These are phyloP conservation scores for Dryas drummondii DNA, from an alignment of 306 rosid genomes.

Conservation along the genomic window DNA sequence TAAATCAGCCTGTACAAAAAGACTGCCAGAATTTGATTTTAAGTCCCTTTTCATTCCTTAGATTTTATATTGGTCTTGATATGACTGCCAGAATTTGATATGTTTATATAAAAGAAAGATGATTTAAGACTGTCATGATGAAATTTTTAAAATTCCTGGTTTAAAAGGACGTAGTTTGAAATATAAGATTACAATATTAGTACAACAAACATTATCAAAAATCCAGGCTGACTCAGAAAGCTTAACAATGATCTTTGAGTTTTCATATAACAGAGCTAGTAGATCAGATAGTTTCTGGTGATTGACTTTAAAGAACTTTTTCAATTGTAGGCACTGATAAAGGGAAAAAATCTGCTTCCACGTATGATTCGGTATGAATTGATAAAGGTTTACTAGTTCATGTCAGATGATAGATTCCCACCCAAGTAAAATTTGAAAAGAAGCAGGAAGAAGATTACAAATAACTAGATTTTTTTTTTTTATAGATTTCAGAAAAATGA, in stretches of 20 bases:
- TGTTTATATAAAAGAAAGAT: background rate
- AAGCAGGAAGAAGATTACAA: background rate
- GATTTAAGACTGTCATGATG: background rate
- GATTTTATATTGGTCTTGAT: background rate
- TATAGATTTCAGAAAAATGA: background rate
- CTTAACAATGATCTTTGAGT: background rate
- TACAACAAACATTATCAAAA: background rate
- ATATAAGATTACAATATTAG: background rate
- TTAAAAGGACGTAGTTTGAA: background rate
- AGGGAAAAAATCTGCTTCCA: no score
- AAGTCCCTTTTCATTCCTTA: conserved; percentile 2
- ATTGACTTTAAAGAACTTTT: background rate
- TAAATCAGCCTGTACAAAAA: background rate
- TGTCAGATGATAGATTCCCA: background rate
- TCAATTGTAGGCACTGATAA: no score
- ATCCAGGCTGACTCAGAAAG: background rate
- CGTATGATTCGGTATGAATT: no score
- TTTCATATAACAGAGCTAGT: background rate
- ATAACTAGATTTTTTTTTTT: background rate
- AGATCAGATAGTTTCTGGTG: background rate
- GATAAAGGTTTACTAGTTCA: background rate
- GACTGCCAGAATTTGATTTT: conserved; percentile 1
- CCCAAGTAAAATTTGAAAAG: background rate
- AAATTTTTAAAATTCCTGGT: background rate
- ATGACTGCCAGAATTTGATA: background rate